phyloP scores from a whole-genome alignment of 2,329 filamentous ascomycete species.

The Penicillium sp. region DNA sequence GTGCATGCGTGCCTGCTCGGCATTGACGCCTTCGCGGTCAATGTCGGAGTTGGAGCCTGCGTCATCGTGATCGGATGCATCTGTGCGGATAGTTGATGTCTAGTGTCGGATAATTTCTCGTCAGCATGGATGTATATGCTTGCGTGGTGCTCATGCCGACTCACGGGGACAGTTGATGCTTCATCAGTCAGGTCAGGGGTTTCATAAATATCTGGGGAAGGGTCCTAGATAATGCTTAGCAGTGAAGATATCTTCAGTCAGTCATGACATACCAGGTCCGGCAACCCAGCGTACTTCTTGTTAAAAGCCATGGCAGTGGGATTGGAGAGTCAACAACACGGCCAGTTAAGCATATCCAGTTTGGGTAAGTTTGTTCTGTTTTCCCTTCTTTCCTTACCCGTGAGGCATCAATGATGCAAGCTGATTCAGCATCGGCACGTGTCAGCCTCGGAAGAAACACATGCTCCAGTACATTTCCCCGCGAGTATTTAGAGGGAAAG shows the following conservation, averaged over 20 bases:
- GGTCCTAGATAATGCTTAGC: constrained; percentile 55
- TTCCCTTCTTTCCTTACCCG: background rate
- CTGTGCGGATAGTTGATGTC: constrained; percentile 52
- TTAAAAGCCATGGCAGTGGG: constrained; percentile 59
- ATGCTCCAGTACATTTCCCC: constrained; percentile 20
- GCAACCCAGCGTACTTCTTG: constrained; percentile 74
- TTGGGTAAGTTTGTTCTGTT: constrained; percentile 1
- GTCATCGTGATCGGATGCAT: constrained; percentile 53
- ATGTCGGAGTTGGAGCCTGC: constrained; percentile 53
- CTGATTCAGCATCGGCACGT: constrained; percentile 13
- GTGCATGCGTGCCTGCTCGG: constrained; percentile 69
- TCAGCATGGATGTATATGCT: constrained; percentile 23
- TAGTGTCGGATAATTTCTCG: constrained; percentile 49
- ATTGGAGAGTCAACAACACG: constrained; percentile 13
- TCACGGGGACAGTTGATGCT: constrained; percentile 73
- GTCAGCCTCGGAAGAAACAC: constrained; percentile 19
- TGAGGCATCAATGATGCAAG: constrained; percentile 1
- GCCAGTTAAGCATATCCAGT: constrained; percentile 1
- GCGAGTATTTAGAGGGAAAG: constrained; percentile 12
- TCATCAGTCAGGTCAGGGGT: constrained; percentile 90
- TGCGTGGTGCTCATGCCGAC: constrained; percentile 24
- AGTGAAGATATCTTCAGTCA: too few relatives aligned
- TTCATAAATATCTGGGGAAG: constrained; percentile 91
- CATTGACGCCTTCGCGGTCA: constrained; percentile 67
- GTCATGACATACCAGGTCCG: constrained; percentile 59